Evolutionary conservation across 768 basidiomycete genomes (phyloP), one percentile per base, ranked within the genome.

Genomic region (Leccinellum albellum): DNA sequence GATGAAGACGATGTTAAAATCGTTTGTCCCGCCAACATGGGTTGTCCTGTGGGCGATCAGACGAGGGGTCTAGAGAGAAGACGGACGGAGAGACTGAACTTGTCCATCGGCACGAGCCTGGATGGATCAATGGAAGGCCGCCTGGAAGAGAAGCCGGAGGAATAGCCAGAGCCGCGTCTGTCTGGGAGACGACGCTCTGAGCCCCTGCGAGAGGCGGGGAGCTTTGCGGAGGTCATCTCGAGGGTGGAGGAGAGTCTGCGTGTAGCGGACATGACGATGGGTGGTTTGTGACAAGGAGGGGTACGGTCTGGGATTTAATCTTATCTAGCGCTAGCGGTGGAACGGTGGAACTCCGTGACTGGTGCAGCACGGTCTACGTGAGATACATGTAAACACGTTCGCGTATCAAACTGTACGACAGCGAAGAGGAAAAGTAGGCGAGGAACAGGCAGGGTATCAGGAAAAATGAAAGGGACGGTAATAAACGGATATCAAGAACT

Each of bases 1-100:
- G 64, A 98, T 79, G 74, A 96, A 94, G 70, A 96, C 85, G 53
- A 98, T 87, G 71, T 97, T 96, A 81, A 97, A 97, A 67, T 87
- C 79, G 62, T 88, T 83, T 49, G 83, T 74, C 15, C 85, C 87
- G 53, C 77, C 78, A 53, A 85, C 68, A 50, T 82, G 78, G 62
- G 74, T 73, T 54, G 74, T 70, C 69, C 82, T 86, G 72, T 68
- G 49, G 0, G 8, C 3, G 59, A 55, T 64, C 47, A 60, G 54
- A 17, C 6, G 54, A 58, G 4, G 15, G 37, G 37, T 40, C 4
- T 7, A 42, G 52, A 54, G 26, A 14, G 23, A 1, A 4, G 31
- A 46, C 50, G 50, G 31, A 54, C 1, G 56, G 59, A 13, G 56
- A 61, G 48, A 54, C 66, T 72, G 62, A 67, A 89, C 89, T 84